Evolutionary conservation across 345 rosid genomes (phyloP), one percentile per base, ranked within the genome.

Genomic region (Punica granatum): DNA sequence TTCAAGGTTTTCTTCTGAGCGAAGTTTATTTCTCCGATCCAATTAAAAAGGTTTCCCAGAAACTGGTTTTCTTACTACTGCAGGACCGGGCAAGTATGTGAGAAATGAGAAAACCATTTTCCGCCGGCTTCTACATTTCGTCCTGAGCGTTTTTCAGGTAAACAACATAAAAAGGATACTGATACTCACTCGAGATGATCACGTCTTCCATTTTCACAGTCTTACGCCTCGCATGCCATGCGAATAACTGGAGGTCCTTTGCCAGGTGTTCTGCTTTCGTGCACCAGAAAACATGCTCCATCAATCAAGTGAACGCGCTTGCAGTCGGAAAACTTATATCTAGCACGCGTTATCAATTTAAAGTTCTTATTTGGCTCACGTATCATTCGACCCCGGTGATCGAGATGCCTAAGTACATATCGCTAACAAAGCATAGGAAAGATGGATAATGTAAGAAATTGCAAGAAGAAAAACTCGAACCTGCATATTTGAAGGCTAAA

Each of bases 151-250:
- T 37, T 37, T 13, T 15, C 28, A 15, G 30, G 23, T 18, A n/a
- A 53, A 53, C 21, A 21, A 15, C 8, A 25, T 25, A 6, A 30
- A 30, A 31, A n/a, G n/a, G n/a, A n/a, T n/a, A n/a, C n/a, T 30
- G 63, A 44, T 28, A 48, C 59, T 61, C 16, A 69, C 72, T 26
- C 14, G 72, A 69, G 33, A 69, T 32, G 60, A 69, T 26, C 31
- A 69, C 72, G 39, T 69, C 72, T 42, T 69, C 66, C 34, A 48
- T 30, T 44, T 33, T 69, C 59, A 69, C 59, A 13, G 59, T 41
- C 56, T 69, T 69, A 19, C 72, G 72, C 56, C 72, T 62, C 23
- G 72, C 72, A n/a, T 69, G 72, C 64, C 54, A 28, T n/a, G 72
- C 66, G n/a, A 69, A 69, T 39, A 60, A 32, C 43, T 25, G 18